Evolutionary conservation across 2,329 filamentous ascomycete species (phyloP).

Genomic region (Immersiporthe knoxdaviesiana): DNA sequence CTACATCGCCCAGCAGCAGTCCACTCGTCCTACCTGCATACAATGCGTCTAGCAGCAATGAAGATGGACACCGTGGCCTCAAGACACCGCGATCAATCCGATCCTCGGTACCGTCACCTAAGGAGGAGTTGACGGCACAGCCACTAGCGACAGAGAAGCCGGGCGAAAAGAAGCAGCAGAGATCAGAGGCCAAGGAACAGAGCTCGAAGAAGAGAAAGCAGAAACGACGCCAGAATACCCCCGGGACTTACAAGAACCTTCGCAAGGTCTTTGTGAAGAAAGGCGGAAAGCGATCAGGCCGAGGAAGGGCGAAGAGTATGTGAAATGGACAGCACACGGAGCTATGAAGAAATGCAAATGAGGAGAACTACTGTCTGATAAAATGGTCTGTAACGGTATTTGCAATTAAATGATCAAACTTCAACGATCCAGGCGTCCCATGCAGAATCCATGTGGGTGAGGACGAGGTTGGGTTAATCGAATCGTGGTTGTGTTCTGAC

Average conservation of each 20-base stretch:
- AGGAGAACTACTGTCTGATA: background rate
- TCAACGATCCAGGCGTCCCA: background rate
- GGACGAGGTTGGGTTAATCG: background rate
- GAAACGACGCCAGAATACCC: background rate
- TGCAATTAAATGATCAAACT: background rate
- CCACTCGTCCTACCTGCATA: background rate
- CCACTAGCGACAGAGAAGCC: background rate
- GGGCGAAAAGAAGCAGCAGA: background rate
- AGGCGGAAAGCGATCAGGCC: background rate
- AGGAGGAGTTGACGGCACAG: slow-evolving; percentile 3
- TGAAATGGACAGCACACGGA: background rate
- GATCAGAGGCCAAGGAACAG: background rate
- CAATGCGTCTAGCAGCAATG: background rate
- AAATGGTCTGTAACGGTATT: background rate
- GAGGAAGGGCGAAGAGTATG: background rate
- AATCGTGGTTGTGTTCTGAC: background rate
- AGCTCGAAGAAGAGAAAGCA: background rate
- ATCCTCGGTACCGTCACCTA: slow-evolving; percentile 16
- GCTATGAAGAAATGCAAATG: background rate
- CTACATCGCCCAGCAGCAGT: background rate
- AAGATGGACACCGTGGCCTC: background rate
- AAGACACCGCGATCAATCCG: background rate
- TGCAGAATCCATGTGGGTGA: background rate
- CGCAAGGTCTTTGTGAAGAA: background rate
- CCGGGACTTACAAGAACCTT: background rate